phyloP scores from a whole-genome alignment of 305 asterid genomes.

The Fraxinus platypoda region DNA sequence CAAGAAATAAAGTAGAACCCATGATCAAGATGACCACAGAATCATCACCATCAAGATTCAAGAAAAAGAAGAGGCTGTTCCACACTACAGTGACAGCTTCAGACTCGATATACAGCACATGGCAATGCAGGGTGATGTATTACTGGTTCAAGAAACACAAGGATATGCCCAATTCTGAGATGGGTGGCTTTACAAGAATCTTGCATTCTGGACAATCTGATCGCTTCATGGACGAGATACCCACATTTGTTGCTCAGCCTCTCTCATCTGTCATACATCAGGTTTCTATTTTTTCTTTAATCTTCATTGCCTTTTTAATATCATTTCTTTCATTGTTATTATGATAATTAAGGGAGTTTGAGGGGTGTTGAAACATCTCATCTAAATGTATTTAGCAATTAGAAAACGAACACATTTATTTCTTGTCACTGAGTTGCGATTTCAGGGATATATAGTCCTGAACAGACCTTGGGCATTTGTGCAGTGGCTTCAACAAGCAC shows the following conservation, averaged over 20 bases:
- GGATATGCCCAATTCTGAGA: constrained; percentile 52
- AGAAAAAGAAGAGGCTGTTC: constrained; percentile 52
- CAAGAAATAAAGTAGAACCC: constrained; percentile 39
- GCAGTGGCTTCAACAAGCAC: constrained; percentile 92
- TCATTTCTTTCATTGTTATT: neutral
- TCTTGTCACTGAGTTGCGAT: constrained; percentile 11
- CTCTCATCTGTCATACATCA: constrained; percentile 85
- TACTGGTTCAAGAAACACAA: constrained; percentile 85
- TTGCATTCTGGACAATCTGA: constrained; percentile 75
- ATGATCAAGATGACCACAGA: constrained; percentile 67
- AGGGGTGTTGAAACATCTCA: neutral
- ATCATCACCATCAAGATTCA: constrained; percentile 3
- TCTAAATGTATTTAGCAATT: neutral
- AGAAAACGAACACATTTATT: neutral
- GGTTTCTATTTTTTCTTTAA: constrained; percentile 26
- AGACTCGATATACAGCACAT: constrained; percentile 82
- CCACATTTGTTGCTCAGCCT: constrained; percentile 89
- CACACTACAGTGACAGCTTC: constrained; percentile 93
- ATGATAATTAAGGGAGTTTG: neutral
- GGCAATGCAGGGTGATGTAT: constrained; percentile 93
- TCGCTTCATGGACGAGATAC: constrained; percentile 84
- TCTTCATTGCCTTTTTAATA: neutral
- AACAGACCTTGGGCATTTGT: constrained; percentile 99
- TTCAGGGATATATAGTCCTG: constrained; percentile 90
- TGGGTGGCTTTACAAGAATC: constrained; percentile 93